These are phyloP conservation scores for Cynara cardunculus DNA, from an alignment of 129 eudicot genomes.

Conservation along the genomic window DNA sequence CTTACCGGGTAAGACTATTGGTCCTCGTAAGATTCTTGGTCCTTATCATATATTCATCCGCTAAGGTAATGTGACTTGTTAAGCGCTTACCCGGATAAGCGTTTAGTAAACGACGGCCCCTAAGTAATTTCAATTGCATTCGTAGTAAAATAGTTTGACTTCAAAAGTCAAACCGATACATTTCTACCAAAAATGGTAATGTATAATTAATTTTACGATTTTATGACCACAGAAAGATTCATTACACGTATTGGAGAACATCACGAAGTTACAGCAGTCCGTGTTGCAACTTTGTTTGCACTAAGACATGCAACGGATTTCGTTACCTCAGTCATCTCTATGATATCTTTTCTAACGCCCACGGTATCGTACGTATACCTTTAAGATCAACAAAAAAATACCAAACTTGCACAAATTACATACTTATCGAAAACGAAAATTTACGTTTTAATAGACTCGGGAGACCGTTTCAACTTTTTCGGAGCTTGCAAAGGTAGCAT, in stretches of 20 bases:
- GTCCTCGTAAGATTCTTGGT: no score
- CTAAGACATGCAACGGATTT: slow-evolving; percentile 55
- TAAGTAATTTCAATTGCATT: background rate
- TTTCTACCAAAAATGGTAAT: no score
- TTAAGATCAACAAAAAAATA: background rate
- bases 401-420: background rate
- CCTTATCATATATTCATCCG: no score
- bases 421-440: background rate
- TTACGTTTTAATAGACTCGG: slow-evolving; percentile 23
- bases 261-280: slow-evolving; percentile 50
- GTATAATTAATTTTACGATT: background rate
- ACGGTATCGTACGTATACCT: slow-evolving; percentile 35
- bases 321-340: slow-evolving; percentile 34
- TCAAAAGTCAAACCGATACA: slow-evolving; percentile 5
- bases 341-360: slow-evolving; percentile 24
- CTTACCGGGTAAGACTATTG: no score
- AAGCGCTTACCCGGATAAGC: no score
- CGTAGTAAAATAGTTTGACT: background rate
- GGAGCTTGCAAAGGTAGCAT: slow-evolving; percentile 56
- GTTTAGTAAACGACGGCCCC: no score
- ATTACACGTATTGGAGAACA: slow-evolving; percentile 25
- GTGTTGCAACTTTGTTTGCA: slow-evolving; percentile 34
- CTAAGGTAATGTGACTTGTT: no score
- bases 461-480: slow-evolving; percentile 27
- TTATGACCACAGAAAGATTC: slow-evolving; percentile 36